Evolutionary conservation across 768 basidiomycete genomes (phyloP), one percentile per base, ranked within the genome.

Genomic region (Boletellus ananiceps): DNA sequence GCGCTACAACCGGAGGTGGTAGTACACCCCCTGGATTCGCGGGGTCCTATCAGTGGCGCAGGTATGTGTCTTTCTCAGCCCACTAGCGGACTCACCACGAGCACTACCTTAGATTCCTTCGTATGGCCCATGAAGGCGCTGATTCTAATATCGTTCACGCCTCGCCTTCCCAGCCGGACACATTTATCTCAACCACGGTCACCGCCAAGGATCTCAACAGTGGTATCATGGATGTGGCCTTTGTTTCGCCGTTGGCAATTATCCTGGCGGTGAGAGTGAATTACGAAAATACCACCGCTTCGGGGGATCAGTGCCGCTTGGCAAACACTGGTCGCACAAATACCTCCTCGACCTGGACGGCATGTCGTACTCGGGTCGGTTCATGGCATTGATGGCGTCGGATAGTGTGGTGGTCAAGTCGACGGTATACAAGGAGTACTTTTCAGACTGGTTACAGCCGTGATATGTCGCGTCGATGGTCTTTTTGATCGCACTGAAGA

Each of bases 1-100:
- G 96, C 11, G 91, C 93, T 2, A 95, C 92, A 0, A 98, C 95
- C 0, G 96, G 96, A 47, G 94, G 94, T 1, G 93, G 93, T 27
- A 88, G 78, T 54, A 84, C 84, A 34, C 93, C 93, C 1, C 80
- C 83, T 0, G 92, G 93, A 0, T 95, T 89, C 62, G 71, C 88
- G 2, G 70, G 81, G 2, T 79, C 83, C 55, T 96, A 93, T 57
- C 93, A 96, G 51, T 78, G 93, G 39, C 93, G 95, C 65, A 76
- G 93, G 83, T 86, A 55, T 34, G 62, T 61, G 11, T 42, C 29
- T 47, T 57, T 40, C 2, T 16, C 6, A 58, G 56, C 39, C 9
- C 44, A 33, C n/a, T 18, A 25, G 39, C 9, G 32, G 16, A 29
- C 41, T 40, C 8, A 50, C 11, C 21, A 38, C 46, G 21, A 29